A percentile compares a stretch with the other conserved stretches of the same genome.
Conservation (phyloP, 78 protist genomes). For the Dictyostelium citrinum region DNA sequence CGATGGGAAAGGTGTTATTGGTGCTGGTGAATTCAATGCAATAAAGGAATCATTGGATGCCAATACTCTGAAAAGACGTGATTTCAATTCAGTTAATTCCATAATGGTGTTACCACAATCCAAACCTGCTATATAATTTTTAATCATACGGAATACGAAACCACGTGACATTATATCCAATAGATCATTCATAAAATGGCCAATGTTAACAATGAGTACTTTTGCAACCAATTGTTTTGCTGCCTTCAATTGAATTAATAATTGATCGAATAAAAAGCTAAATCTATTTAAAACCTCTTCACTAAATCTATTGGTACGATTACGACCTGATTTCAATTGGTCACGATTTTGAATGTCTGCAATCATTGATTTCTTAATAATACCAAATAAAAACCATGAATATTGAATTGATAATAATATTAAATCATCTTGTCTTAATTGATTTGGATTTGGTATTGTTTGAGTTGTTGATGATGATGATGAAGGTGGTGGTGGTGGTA, state of each 20-base stretch:
- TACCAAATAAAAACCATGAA: slow-evolving; percentile 75
- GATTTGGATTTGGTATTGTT: background rate
- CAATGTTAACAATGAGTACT: slow-evolving; percentile 16
- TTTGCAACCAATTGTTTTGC: slow-evolving; percentile 23
- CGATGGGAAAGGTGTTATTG: background rate
- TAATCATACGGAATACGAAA: slow-evolving; percentile 33
- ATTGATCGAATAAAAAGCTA: slow-evolving; percentile 16
- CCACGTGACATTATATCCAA: slow-evolving; percentile 42
- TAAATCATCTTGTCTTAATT: background rate
- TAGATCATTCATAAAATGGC: slow-evolving; percentile 48
- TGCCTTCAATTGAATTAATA: slow-evolving; percentile 13
- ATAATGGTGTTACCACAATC: slow-evolving; percentile 11
- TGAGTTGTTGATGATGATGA: background rate
- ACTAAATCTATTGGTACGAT: slow-evolving; percentile 21
- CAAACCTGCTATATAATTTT: slow-evolving; percentile 20
- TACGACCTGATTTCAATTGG: slow-evolving; percentile 18
- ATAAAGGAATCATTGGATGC: slow-evolving; percentile 40
- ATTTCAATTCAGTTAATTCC: slow-evolving; percentile 49
- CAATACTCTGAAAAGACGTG: slow-evolving; percentile 31
- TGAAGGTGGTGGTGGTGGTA: background rate
- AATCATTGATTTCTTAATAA: slow-evolving; percentile 74
- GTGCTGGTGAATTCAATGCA: slow-evolving; percentile 52
- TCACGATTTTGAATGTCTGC: slow-evolving; percentile 16
- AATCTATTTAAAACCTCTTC: slow-evolving; percentile 15
- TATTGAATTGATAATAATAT: slow-evolving; percentile 24